Conservation (phyloP, 306 rosid species). For the Cicer pinnatifidum region DNA sequence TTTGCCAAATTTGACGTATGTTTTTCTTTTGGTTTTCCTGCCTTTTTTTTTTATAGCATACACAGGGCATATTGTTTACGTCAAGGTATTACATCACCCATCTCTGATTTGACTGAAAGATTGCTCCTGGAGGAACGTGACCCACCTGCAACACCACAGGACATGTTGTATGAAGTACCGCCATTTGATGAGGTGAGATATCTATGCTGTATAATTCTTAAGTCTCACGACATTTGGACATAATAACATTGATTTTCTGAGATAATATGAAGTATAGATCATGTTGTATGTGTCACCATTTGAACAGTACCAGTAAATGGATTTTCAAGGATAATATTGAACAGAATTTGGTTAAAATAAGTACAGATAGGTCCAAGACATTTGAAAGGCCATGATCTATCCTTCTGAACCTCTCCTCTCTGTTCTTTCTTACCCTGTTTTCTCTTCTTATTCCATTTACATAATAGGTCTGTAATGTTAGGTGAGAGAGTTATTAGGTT, state of each 20-base stretch:
- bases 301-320: slow-evolving; percentile 1
- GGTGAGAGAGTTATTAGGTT: slow-evolving; percentile 23
- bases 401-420: background rate
- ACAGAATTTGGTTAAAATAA: background rate
- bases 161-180: slow-evolving; percentile 81
- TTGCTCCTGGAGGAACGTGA: slow-evolving; percentile 94
- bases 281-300: slow-evolving; percentile 5
- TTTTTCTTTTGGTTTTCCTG: slow-evolving; percentile 34
- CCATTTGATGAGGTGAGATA: slow-evolving; percentile 92
- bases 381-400: background rate
- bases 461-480: slow-evolving; percentile 3
- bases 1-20: slow-evolving; percentile 1
- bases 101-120: slow-evolving; percentile 91
- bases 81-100: slow-evolving; percentile 88
- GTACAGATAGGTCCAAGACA: background rate
- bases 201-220: slow-evolving; percentile 35
- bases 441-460: background rate
- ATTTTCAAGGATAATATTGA: slow-evolving; percentile 18
- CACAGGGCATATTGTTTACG: slow-evolving; percentile 89
- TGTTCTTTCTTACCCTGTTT: slow-evolving; percentile 5
- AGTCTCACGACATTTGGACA: background rate
- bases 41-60: slow-evolving; percentile 59
- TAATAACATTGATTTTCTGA: background rate
- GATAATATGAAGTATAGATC: background rate
- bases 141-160: slow-evolving; percentile 85